These are phyloP conservation scores for Populus tomentosa DNA, from an alignment of 441 rosid genomes.

Conservation along the genomic window DNA sequence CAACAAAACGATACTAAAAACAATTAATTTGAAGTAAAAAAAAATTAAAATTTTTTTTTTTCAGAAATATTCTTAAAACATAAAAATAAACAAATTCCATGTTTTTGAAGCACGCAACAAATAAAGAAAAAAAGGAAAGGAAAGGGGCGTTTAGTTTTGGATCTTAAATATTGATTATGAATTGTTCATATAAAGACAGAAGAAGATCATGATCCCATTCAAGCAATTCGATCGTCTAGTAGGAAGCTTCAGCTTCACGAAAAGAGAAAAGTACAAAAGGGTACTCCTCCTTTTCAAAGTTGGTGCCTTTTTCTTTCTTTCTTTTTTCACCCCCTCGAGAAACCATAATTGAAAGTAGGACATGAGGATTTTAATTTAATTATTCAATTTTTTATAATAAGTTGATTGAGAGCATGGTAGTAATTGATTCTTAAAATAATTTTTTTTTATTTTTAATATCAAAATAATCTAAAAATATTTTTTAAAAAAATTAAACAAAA, in stretches of 20 bases:
- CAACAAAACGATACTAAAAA: too few species aligned
- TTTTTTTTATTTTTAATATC: too few species aligned
- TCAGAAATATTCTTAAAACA: too few species aligned
- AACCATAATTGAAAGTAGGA: conserved; percentile 4
- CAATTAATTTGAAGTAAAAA: too few species aligned
- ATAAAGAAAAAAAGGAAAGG: not conserved
- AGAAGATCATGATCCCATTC: not conserved
- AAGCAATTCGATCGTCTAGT: not conserved
- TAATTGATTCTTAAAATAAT: too few species aligned
- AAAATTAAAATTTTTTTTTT: too few species aligned
- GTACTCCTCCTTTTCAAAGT: not conserved
- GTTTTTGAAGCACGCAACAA: not conserved
- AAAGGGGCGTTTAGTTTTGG: not conserved
- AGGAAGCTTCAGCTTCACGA: conserved; percentile 38
- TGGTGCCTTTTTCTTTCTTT: not conserved
- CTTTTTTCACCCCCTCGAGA: not conserved
- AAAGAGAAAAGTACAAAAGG: conserved; percentile 15
- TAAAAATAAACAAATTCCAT: too few species aligned
- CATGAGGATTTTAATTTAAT: not conserved
- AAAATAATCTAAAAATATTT: too few species aligned
- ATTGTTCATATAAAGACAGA: not conserved
- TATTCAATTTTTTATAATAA: not conserved
- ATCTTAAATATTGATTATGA: too few species aligned
- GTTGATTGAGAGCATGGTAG: too few species aligned
- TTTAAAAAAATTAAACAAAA: too few species aligned